Evolutionary conservation across 1,284 basidiomycete genomes (phyloP).

Genomic region (Ganoderma lucidum): DNA sequence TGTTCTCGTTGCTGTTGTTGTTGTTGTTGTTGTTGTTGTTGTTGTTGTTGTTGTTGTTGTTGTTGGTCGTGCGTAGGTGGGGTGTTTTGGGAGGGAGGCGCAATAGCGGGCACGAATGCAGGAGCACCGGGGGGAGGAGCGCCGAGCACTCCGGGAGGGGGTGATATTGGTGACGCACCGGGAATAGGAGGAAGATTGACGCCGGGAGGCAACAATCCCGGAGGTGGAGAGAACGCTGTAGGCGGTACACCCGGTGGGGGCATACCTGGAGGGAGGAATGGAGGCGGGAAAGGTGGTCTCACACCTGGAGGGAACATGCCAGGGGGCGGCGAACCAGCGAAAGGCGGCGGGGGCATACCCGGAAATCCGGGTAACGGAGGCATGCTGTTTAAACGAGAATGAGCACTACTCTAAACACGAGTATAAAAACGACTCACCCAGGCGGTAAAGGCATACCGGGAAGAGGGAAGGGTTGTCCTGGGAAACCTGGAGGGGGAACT

Average conservation of each 20-base stretch:
- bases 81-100: constrained; percentile 6
- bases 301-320: constrained; percentile 54
- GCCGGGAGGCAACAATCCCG: constrained; percentile 31
- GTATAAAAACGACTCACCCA: constrained; percentile 47
- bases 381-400: constrained; percentile 14
- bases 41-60: constrained; percentile 20
- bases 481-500: constrained; percentile 50
- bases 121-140: constrained; percentile 20
- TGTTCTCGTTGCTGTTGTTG: constrained; percentile 22
- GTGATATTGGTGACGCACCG: constrained; percentile 32
- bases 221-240: constrained; percentile 34
- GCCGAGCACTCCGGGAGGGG: constrained; percentile 22
- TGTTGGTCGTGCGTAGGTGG: constrained; percentile 8
- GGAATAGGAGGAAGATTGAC: constrained; percentile 32
- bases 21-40: constrained; percentile 21
- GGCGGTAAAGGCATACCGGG: constrained; percentile 47
- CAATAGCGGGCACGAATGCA: constrained; percentile 15
- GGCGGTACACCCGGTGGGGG: constrained; percentile 36
- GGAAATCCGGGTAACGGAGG: constrained; percentile 40
- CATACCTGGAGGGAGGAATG: constrained; percentile 41
- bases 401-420: neutral
- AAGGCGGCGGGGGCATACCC: constrained; percentile 42
- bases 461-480: constrained; percentile 46
- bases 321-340: constrained; percentile 45
- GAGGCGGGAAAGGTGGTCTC: constrained; percentile 47